Base-by-base conservation (phyloP, 2,329 filamentous ascomycete genomes). In the Grosmannia huntii region DNA sequence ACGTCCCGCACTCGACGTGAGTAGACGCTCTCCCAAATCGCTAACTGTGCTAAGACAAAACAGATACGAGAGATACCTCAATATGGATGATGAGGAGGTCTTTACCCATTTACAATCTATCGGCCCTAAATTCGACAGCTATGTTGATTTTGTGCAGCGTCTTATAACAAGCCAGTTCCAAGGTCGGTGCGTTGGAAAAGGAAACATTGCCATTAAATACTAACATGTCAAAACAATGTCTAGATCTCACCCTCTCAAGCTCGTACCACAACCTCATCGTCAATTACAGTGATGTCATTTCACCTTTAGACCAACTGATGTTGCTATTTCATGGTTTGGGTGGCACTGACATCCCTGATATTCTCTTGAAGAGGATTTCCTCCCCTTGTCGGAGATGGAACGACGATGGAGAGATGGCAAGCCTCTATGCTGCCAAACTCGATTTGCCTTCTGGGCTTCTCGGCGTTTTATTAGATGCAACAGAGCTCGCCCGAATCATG, bases 61-160 rank as follows among this genome's bases (percentile, higher is more conserved):
- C 23, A 59, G 57, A 16, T 59, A 59, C 27, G 57, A 59, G 48
- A 41, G 57, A 31, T 59, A 59, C 19, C 53, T 59, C 2, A 52
- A 44, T 11, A 50, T 59, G 19, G 25, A 59, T 21, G 57, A 58
- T 25, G 53, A 55, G 19, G 21, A 12, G 9, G 53, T 55, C 10
- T 55, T 59, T 25, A 2, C 5, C 28, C 57, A 59, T 27, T 14
- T 59, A 46, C 4, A 12, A 16, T 52, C 53, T 19, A 46, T 59
- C 21, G 7, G 23, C 3, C 57, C 57, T 3, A 21, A 27, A 16
- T 44, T 16, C 4, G 44, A 28, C 1, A 6, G 4, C 7, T 59
- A 59, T 16, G 31, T 53, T 9, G 23, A 27, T 12, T 44, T 59
- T 16, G 57, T 55, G 3, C 57, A 59, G 46, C 31, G 33, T 1